These are phyloP conservation scores for Syzygium oleosum DNA, from an alignment of 345 rosid genomes.

Conservation along the genomic window DNA sequence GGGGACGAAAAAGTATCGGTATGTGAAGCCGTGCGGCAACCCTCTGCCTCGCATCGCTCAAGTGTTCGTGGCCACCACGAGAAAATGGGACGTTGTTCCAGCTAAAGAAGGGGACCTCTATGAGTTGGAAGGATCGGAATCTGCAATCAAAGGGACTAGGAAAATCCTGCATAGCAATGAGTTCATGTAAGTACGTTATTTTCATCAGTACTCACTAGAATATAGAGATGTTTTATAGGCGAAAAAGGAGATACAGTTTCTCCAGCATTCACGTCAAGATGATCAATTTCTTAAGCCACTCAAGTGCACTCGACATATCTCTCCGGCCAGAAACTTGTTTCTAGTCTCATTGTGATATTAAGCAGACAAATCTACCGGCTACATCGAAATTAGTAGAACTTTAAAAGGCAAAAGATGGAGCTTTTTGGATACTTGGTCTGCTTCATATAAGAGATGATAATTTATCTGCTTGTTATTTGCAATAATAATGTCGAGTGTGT, in stretches of 20 bases:
- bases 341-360: not conserved
- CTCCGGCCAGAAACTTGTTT: not conserved
- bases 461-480: not conserved
- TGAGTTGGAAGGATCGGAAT: conserved; percentile 33
- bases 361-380: not conserved
- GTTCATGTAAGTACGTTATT: conserved; percentile 14
- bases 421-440: not conserved
- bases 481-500: not conserved
- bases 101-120: conserved; percentile 18
- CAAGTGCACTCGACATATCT: not conserved
- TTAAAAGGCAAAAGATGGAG: not conserved
- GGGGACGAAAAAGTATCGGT: conserved; percentile 17
- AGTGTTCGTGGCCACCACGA: conserved; percentile 26
- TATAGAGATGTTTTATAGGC: not conserved
- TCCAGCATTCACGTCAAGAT: not conserved
- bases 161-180: conserved; percentile 35
- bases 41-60: conserved; percentile 40
- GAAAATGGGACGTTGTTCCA: conserved; percentile 23
- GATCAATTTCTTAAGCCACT: not conserved
- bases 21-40: conserved; percentile 29
- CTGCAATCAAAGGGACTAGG: conserved; percentile 42
- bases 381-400: not conserved
- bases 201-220: not conserved
- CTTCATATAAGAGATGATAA: not conserved
- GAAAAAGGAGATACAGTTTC: not conserved